Conservation (phyloP, 495 filamentous ascomycete species). For the Penicillium antarcticum region DNA sequence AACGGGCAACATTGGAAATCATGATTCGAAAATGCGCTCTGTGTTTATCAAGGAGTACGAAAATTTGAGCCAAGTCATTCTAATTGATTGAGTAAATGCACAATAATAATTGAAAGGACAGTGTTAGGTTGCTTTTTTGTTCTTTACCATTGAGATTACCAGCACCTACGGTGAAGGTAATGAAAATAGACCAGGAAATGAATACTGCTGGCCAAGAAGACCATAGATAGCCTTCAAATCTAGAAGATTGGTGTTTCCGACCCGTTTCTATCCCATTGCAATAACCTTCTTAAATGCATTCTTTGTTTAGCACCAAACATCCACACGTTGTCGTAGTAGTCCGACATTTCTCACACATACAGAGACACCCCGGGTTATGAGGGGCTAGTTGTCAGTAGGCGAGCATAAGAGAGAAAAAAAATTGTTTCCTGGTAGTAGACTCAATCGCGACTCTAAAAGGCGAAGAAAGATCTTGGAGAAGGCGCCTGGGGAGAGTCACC, state of each 20-base stretch:
- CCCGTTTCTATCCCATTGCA: background rate
- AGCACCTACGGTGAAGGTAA: too few species aligned
- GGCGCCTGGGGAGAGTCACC: conserved; percentile 16
- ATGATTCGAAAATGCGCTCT: too few species aligned
- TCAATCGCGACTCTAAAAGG: conserved; percentile 1
- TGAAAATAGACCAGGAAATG: too few species aligned
- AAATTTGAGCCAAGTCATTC: too few species aligned
- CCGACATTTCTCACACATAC: conserved; percentile 10
- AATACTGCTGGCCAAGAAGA: too few species aligned
- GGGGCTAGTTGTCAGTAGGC: conserved; percentile 5
- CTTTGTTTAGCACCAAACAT: background rate
- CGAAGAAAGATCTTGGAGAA: conserved; percentile 6
- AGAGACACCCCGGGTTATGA: background rate
- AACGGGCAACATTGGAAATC: too few species aligned
- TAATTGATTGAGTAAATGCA: too few species aligned
- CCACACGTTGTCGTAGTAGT: background rate
- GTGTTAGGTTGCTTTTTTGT: too few species aligned
- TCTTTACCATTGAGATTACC: too few species aligned
- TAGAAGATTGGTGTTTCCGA: background rate
- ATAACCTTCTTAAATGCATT: background rate
- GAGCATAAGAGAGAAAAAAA: background rate
- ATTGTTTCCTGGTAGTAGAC: background rate
- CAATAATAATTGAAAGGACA: too few species aligned
- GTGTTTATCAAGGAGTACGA: too few species aligned
- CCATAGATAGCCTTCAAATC: too few species aligned